Conservation (phyloP, 306 rosid species). For the Sesbania bispinosa region DNA sequence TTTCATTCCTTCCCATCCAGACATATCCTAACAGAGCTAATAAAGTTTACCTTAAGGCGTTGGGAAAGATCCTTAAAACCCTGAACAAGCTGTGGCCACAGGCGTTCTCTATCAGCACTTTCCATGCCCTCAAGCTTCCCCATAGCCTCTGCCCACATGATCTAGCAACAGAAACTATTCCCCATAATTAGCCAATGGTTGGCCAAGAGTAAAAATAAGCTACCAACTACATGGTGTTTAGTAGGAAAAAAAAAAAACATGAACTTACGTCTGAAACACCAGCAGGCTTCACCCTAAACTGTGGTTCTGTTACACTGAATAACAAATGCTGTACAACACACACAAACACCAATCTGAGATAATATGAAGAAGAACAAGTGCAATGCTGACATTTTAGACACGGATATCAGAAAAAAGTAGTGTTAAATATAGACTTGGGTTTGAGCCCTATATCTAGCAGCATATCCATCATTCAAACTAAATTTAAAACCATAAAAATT, state of each 20-base stretch:
- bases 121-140: slow-evolving; percentile 96
- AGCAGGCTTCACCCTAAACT: slow-evolving; percentile 76
- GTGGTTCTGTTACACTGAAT: slow-evolving; percentile 85
- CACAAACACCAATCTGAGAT: slow-evolving; percentile 11
- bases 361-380: background rate
- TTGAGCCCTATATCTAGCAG: too few relatives aligned
- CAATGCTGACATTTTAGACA: too few relatives aligned
- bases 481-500: background rate
- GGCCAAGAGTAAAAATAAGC: background rate
- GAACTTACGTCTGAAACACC: slow-evolving; percentile 94
- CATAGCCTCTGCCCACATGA: slow-evolving; percentile 99
- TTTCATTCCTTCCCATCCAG: background rate
- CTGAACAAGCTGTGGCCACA: slow-evolving; percentile 92
- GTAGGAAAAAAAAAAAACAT: background rate
- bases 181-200: slow-evolving; percentile 37
- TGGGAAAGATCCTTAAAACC: slow-evolving; percentile 95
- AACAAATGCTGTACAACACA: slow-evolving; percentile 81
- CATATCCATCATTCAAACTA: background rate
- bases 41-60: slow-evolving; percentile 68
- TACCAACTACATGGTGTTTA: background rate
- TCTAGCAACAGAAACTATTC: slow-evolving; percentile 77
- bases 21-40: background rate
- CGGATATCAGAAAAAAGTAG: too few relatives aligned
- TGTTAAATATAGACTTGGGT: too few relatives aligned
- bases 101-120: slow-evolving; percentile 81